phyloP scores from a whole-genome alignment of 176 grass and related monocot species.

The Carex scoparia region DNA sequence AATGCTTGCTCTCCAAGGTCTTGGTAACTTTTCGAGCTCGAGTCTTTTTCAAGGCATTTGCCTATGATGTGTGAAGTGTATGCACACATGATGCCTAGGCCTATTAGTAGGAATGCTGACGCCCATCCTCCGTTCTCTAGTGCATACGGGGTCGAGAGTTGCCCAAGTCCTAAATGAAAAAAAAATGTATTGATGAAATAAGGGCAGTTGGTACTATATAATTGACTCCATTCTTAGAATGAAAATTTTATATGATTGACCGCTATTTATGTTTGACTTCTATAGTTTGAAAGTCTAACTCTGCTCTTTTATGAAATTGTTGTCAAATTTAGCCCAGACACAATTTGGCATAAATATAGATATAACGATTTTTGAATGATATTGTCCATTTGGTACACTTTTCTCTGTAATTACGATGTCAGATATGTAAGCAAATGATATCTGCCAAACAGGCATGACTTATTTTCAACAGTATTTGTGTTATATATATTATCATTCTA shows the following conservation, averaged over 20 bases:
- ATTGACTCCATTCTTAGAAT: too few relatives aligned
- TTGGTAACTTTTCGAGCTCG: constrained; percentile 49
- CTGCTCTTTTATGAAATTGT: background rate
- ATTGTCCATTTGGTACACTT: background rate
- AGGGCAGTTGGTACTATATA: too few relatives aligned
- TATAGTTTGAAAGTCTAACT: too few relatives aligned
- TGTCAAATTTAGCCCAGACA: background rate
- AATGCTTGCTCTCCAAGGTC: constrained; percentile 59
- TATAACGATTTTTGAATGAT: background rate
- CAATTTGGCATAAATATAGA: background rate
- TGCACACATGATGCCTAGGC: constrained; percentile 54
- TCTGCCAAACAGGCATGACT: background rate
- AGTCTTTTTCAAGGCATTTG: constrained; percentile 50
- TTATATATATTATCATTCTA: background rate
- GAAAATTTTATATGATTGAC: too few relatives aligned
- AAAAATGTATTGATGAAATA: too few relatives aligned
- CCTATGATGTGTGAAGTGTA: constrained; percentile 74
- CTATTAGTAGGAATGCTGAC: constrained; percentile 52
- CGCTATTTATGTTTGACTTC: too few relatives aligned
- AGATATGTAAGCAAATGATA: background rate
- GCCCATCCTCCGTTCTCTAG: constrained; percentile 76
- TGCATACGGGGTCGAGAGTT: constrained; percentile 67
- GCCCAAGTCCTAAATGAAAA: constrained; percentile 46
- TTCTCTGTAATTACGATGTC: background rate
- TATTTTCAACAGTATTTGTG: background rate